Conservation (phyloP, 257 asterid genomes). For the Penstemon eatonii region DNA sequence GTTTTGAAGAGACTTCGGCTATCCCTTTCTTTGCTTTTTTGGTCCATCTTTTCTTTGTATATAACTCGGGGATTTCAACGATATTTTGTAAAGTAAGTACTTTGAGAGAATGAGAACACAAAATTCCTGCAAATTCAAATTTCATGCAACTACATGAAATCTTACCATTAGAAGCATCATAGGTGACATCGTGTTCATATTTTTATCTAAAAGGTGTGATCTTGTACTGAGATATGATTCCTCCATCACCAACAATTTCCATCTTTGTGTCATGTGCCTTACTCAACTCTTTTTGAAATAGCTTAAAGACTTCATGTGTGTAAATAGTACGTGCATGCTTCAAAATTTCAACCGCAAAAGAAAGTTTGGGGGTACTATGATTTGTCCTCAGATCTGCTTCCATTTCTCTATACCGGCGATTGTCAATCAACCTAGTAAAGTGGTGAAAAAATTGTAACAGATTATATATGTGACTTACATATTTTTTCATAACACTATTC, state of each 20-base stretch:
- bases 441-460: not conserved
- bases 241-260: not conserved
- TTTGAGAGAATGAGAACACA: not conserved
- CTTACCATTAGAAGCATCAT: too few species aligned
- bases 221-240: not conserved
- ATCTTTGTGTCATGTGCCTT: conserved; percentile 3
- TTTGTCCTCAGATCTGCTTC: not conserved
- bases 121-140: not conserved
- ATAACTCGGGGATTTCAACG: not conserved
- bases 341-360: not conserved
- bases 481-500: not conserved
- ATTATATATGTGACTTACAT: not conserved
- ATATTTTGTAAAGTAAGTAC: not conserved
- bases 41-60: not conserved
- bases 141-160: not conserved
- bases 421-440: too few species aligned
- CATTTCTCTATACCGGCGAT: conserved; percentile 2
- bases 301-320: conserved; percentile 2
- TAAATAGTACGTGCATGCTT: conserved; percentile 4
- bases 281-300: conserved; percentile 1
- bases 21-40: not conserved
- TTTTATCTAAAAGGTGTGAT: not conserved
- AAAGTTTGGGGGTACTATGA: not conserved
- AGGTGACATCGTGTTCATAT: too few species aligned
- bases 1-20: not conserved